Evolutionary conservation across 768 basidiomycete genomes (phyloP).

Genomic region (Tephrocybe rancida): DNA sequence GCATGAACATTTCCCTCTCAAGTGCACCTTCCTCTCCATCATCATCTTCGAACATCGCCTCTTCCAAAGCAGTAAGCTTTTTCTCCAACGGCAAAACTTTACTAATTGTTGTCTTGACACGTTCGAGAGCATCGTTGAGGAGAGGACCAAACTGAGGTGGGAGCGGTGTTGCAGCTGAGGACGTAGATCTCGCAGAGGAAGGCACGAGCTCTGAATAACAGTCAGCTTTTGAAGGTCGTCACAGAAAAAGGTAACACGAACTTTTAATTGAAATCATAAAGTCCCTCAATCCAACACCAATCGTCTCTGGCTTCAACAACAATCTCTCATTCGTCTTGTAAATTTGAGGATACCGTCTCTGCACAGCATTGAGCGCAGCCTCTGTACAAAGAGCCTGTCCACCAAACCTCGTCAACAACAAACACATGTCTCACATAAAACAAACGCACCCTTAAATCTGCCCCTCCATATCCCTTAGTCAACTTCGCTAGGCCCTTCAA

Average conservation of each 20-base stretch:
- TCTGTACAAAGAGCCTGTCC: slow-evolving; percentile 91
- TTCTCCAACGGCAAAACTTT: slow-evolving; percentile 81
- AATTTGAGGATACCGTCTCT: slow-evolving; percentile 95
- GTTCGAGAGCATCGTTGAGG: slow-evolving; percentile 66
- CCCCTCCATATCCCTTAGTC: slow-evolving; percentile 98
- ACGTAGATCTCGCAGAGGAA: slow-evolving; percentile 89
- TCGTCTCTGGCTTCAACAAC: slow-evolving; percentile 82
- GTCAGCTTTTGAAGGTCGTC: background rate
- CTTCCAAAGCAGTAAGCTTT: slow-evolving; percentile 84
- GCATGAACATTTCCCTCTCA: slow-evolving; percentile 85
- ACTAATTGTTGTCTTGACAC: slow-evolving; percentile 70
- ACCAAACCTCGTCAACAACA: slow-evolving; percentile 13
- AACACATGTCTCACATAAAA: background rate
- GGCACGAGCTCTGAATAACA: slow-evolving; percentile 78
- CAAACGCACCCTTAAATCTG: slow-evolving; percentile 83
- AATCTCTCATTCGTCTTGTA: slow-evolving; percentile 91
- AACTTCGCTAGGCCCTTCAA: slow-evolving; percentile 72
- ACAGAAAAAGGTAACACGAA: slow-evolving; percentile 38
- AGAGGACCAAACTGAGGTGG: slow-evolving; percentile 85
- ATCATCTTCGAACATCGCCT: slow-evolving; percentile 90
- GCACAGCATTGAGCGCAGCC: slow-evolving; percentile 94
- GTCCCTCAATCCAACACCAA: slow-evolving; percentile 82
- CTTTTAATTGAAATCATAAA: slow-evolving; percentile 98
- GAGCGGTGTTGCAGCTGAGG: slow-evolving; percentile 83
- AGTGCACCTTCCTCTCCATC: slow-evolving; percentile 79